Evolutionary conservation across 768 basidiomycete genomes (phyloP).

Genomic region (Omphalotus guepiniiformis): DNA sequence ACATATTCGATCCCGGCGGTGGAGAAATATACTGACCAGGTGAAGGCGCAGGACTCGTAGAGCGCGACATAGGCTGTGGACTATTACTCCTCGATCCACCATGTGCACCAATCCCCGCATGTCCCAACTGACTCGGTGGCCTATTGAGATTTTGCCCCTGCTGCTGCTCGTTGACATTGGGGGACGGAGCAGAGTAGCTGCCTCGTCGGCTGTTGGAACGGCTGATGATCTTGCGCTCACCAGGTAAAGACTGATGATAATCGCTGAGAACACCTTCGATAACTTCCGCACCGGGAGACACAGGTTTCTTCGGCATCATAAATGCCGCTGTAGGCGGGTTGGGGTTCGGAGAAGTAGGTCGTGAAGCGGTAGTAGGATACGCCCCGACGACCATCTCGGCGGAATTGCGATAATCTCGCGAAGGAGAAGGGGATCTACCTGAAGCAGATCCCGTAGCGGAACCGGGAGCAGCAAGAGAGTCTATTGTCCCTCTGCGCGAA

Average conservation of each 20-base stretch:
- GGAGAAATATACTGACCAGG: constrained; percentile 15
- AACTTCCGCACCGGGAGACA: constrained; percentile 39
- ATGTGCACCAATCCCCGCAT: constrained; percentile 80
- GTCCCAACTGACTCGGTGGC: constrained; percentile 60
- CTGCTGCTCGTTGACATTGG: constrained; percentile 23
- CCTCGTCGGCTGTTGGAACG: constrained; percentile 39
- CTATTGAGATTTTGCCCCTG: constrained; percentile 42
- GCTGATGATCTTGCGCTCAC: constrained; percentile 65
- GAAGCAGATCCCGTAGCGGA: constrained; percentile 18
- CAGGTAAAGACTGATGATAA: constrained; percentile 86
- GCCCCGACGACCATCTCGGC: constrained; percentile 78
- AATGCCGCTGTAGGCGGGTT: constrained; percentile 63
- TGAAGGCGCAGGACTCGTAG: constrained; percentile 13
- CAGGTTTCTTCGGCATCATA: constrained; percentile 59
- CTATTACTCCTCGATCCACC: constrained; percentile 56
- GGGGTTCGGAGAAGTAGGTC: constrained; percentile 66
- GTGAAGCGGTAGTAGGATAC: constrained; percentile 56
- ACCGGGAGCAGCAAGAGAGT: constrained; percentile 13
- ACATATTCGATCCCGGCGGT: constrained; percentile 2
- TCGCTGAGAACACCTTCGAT: constrained; percentile 70
- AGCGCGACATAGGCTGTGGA: constrained; percentile 48
- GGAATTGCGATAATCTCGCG: constrained; percentile 67
- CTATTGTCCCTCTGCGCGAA: constrained; percentile 8
- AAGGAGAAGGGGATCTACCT: constrained; percentile 26
- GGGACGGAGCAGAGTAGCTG: constrained; percentile 30